A percentile compares a stretch with the other conserved stretches of the same genome.
Conservation (phyloP, 2,329 filamentous ascomycete species). For the Paraphaeosphaeria minitans region DNA sequence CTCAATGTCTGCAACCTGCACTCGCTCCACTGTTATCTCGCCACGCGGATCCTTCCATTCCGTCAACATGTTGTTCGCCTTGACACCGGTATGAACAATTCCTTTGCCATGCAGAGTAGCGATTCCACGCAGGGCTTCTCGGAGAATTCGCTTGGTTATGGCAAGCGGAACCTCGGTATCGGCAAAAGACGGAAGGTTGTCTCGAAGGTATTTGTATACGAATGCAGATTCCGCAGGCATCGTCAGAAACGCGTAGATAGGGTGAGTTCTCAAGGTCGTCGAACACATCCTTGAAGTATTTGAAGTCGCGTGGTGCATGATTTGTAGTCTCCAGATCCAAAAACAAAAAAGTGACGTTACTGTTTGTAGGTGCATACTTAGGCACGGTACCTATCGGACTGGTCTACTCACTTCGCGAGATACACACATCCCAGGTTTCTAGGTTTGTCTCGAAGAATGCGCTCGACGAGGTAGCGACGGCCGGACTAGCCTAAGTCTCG, state of each 20-base stretch:
- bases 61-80: constrained; percentile 39
- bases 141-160: background rate
- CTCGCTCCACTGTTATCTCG: constrained; percentile 36
- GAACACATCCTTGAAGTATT: constrained; percentile 17
- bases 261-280: constrained; percentile 15
- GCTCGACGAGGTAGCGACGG: constrained; percentile 19
- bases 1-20: constrained; percentile 49
- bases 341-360: constrained; percentile 5
- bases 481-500: constrained; percentile 17
- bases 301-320: constrained; percentile 14
- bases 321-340: constrained; percentile 14
- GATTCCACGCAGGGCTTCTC: background rate
- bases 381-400: too few relatives aligned
- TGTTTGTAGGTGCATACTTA: too few relatives aligned
- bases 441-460: constrained; percentile 18
- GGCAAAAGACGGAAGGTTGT: background rate
- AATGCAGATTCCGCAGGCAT: constrained; percentile 54
- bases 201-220: constrained; percentile 50
- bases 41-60: constrained; percentile 45
- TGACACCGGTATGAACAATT: constrained; percentile 6
- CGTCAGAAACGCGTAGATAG: constrained; percentile 34
- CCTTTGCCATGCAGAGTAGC: constrained; percentile 1
- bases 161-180: constrained; percentile 1
- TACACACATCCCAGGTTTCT: constrained; percentile 14
- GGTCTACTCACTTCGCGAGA: constrained; percentile 16